Conservation (phyloP, 2,329 filamentous ascomycete genomes). For the Exutisphaerella laricina region DNA sequence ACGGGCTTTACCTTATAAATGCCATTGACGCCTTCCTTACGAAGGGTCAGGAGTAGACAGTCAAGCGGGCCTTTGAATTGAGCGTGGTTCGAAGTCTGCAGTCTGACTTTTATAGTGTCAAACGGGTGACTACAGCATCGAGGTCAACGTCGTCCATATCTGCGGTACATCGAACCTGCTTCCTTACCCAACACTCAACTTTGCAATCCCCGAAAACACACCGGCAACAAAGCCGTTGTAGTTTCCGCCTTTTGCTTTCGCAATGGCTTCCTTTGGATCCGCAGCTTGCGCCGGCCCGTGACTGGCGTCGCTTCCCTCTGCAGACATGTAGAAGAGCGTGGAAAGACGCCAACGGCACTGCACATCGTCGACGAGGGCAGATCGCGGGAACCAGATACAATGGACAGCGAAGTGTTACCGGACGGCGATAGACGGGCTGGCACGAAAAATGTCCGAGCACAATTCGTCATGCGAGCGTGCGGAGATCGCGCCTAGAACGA, state of each 20-base stretch:
- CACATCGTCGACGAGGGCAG: slow-evolving; percentile 3
- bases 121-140: slow-evolving; percentile 58
- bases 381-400: neutral
- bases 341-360: neutral
- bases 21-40: slow-evolving; percentile 75
- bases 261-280: slow-evolving; percentile 16
- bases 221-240: slow-evolving; percentile 98
- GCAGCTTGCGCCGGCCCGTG: slow-evolving; percentile 18
- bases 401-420: too few species aligned
- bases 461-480: too few species aligned
- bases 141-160: neutral
- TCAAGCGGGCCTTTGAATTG: slow-evolving; percentile 84
- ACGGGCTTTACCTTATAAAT: slow-evolving; percentile 81
- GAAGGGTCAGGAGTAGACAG: slow-evolving; percentile 76
- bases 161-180: neutral
- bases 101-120: slow-evolving; percentile 92
- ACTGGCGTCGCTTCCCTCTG: slow-evolving; percentile 23
- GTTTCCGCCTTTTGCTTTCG: slow-evolving; percentile 40
- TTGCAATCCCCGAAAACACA: slow-evolving; percentile 90
- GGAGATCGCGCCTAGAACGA: too few species aligned
- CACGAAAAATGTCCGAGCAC: too few species aligned
- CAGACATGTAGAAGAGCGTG: slow-evolving; percentile 14
- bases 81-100: slow-evolving; percentile 73
- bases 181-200: slow-evolving; percentile 64
- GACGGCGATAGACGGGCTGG: too few species aligned